Conservation (phyloP, 2,329 filamentous ascomycete genomes). For the Drechslerella stenobrocha region DNA sequence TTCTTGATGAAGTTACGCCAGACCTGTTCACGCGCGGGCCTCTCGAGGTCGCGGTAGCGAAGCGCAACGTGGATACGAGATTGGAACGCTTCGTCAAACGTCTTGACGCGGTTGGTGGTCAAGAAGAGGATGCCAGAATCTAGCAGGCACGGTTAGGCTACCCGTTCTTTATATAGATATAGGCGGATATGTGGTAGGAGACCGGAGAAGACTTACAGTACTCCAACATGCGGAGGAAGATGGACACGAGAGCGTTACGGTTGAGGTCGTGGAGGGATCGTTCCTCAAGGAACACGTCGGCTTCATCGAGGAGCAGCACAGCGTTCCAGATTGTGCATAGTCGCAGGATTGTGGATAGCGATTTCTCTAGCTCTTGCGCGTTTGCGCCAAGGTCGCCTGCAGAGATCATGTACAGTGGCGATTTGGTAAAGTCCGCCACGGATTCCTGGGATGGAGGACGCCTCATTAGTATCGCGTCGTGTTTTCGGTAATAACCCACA, state of each 20-base stretch:
- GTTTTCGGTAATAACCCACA: too few species aligned
- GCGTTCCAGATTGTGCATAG: conserved; percentile 86
- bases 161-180: neutral
- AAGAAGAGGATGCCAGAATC: conserved; percentile 57
- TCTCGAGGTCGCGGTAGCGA: conserved; percentile 53
- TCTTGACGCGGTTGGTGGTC: conserved; percentile 57
- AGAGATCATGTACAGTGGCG: conserved; percentile 61
- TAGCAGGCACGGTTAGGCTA: neutral
- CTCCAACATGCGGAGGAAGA: conserved; percentile 57
- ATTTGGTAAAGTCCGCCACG: conserved; percentile 60
- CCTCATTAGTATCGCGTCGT: neutral
- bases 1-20: conserved; percentile 53
- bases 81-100: conserved; percentile 57
- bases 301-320: conserved; percentile 82
- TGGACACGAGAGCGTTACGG: conserved; percentile 74
- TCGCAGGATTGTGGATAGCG: conserved; percentile 81
- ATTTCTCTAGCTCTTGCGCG: conserved; percentile 65
- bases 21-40: conserved; percentile 52
- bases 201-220: conserved; percentile 57
- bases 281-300: conserved; percentile 81
- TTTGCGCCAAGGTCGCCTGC: conserved; percentile 54
- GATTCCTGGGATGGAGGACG: conserved; percentile 56
- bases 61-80: conserved; percentile 56
- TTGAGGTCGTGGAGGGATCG: conserved; percentile 80
- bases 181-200: too few species aligned